Evolutionary conservation across 495 filamentous ascomycete genomes (phyloP).

Genomic region (Wilcoxina mikolae): DNA sequence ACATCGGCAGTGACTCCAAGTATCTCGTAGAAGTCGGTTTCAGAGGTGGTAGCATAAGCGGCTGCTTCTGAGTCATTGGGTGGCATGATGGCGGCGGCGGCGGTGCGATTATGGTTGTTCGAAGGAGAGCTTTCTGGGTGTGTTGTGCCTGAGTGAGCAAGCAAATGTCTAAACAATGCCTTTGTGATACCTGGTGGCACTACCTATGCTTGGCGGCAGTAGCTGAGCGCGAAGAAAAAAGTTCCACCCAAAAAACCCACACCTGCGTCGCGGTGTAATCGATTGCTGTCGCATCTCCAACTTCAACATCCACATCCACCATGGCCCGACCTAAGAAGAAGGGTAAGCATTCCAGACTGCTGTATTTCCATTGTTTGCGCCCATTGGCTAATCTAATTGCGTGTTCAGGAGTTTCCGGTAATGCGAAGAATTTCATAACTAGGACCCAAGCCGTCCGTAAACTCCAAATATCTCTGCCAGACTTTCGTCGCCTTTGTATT

Average conservation of each 20-base stretch:
- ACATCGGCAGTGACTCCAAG: conserved; percentile 48
- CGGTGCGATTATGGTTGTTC: too few species aligned
- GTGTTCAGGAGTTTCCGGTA: conserved; percentile 58
- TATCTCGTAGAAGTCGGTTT: conserved; percentile 75
- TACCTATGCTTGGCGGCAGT: too few species aligned
- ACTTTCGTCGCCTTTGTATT: conserved; percentile 95
- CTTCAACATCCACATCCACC: conserved; percentile 6
- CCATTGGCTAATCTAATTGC: conserved; percentile 4
- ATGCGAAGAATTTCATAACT: conserved; percentile 97
- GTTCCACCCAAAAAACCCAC: neutral
- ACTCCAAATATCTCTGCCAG: conserved; percentile 88
- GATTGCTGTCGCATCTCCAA: neutral
- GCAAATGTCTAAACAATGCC: too few species aligned
- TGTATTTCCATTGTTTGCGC: too few species aligned
- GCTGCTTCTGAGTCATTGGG: conserved; percentile 26
- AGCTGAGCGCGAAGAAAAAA: conserved; percentile 2
- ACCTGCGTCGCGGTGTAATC: too few species aligned
- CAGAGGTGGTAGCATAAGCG: conserved; percentile 35
- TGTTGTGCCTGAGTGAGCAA: too few species aligned
- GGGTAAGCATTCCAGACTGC: conserved; percentile 35
- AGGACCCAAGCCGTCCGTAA: conserved; percentile 92
- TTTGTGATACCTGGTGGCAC: too few species aligned
- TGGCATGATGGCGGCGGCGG: conserved; percentile 19
- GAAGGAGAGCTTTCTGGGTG: too few species aligned
- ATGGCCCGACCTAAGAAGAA: conserved; percentile 94